phyloP scores from a whole-genome alignment of 192 early-diverging fungal genomes.

The Linnemannia exigua region DNA sequence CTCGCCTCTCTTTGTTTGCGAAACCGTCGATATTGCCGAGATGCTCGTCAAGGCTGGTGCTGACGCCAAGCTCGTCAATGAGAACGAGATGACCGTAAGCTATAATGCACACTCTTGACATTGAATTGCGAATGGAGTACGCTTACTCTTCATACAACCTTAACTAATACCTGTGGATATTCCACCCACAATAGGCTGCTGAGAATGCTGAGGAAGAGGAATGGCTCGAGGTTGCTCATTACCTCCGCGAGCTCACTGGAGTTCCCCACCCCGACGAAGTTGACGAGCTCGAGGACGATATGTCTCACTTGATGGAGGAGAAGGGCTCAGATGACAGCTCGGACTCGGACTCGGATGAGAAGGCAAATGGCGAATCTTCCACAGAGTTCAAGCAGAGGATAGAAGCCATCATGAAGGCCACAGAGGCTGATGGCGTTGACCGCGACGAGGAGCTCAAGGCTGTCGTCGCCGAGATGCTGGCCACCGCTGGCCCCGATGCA shows the following conservation, averaged over 20 bases:
- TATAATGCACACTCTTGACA: neutral
- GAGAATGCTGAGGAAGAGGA: constrained; percentile 74
- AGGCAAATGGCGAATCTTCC: constrained; percentile 40
- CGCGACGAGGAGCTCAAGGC: constrained; percentile 73
- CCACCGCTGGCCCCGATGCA: constrained; percentile 18
- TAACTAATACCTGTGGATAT: neutral
- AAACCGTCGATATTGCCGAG: constrained; percentile 77
- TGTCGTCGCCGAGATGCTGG: constrained; percentile 65
- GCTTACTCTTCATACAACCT: neutral
- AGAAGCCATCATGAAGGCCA: constrained; percentile 69
- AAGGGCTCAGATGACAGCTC: constrained; percentile 30
- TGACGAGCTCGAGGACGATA: constrained; percentile 41
- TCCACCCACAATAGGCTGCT: constrained; percentile 48
- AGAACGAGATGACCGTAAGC: constrained; percentile 68
- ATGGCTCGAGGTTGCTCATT: constrained; percentile 74
- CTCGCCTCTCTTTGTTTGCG: constrained; percentile 83
- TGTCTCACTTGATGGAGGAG: constrained; percentile 43
- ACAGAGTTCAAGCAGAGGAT: constrained; percentile 61
- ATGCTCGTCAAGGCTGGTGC: constrained; percentile 80
- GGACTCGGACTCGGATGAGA: constrained; percentile 28
- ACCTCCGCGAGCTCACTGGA: constrained; percentile 66
- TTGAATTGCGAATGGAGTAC: neutral
- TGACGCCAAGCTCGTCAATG: constrained; percentile 71
- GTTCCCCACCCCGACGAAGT: constrained; percentile 65
- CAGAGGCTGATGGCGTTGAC: constrained; percentile 62